These are phyloP conservation scores for Mantamonas sphyraenae DNA, from an alignment of 78 protist genomes.

Conservation along the genomic window DNA sequence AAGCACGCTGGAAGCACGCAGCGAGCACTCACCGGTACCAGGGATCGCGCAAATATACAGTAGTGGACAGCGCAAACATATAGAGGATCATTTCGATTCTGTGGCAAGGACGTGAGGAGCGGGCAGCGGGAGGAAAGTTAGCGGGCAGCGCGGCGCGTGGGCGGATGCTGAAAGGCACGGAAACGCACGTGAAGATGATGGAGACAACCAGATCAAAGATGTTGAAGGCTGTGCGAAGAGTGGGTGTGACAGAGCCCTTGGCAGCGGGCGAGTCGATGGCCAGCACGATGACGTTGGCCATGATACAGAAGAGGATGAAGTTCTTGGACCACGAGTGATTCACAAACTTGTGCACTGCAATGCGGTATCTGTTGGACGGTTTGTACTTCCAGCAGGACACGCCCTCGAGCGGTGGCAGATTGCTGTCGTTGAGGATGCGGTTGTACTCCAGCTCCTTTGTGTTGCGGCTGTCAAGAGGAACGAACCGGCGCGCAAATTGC, in stretches of 20 bases:
- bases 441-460: too few species aligned
- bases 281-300: background rate
- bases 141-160: background rate
- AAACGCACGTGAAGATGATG: background rate
- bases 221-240: background rate
- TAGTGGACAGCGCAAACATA: too few species aligned
- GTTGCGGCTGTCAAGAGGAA: too few species aligned
- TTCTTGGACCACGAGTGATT: background rate
- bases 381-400: too few species aligned
- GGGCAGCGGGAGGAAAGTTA: background rate
- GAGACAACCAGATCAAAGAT: background rate
- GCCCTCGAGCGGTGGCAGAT: too few species aligned
- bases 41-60: too few species aligned
- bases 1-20: background rate
- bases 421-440: too few species aligned
- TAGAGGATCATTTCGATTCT: too few species aligned
- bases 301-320: background rate
- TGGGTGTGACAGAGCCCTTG: background rate
- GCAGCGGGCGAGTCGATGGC: background rate
- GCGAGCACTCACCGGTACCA: background rate
- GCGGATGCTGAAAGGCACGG: background rate
- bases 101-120: background rate
- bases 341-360: too few species aligned
- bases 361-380: too few species aligned
- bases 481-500: too few species aligned